Percentiles rank a stretch among this genome's conserved stretches.
phyloP scores from a whole-genome alignment of 225 moss, liverwort and hornwort genomes.

The Climacium dendroides region DNA sequence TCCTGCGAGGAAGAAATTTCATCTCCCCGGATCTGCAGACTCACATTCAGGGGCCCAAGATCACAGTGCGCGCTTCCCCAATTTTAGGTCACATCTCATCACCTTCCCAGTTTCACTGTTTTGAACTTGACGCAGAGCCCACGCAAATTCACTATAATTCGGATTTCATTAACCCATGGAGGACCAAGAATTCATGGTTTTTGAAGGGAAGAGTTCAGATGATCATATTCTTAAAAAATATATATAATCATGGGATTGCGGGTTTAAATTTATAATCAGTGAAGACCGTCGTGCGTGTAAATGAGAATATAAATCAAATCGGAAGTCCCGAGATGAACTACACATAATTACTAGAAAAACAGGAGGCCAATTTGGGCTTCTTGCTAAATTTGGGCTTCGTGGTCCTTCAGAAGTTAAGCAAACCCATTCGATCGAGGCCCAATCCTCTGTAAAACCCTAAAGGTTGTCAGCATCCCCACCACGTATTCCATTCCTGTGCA shows the following conservation, averaged over 20 bases:
- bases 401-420: neutral
- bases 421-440: too few species aligned
- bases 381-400: neutral
- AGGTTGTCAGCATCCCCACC: neutral
- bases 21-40: constrained; percentile 31
- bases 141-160: neutral
- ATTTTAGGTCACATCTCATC: constrained; percentile 13
- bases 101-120: neutral
- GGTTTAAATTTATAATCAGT: neutral
- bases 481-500: neutral
- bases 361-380: neutral
- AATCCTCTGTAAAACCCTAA: neutral
- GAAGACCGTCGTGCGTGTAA: neutral
- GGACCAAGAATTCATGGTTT: neutral
- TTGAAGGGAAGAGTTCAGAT: neutral
- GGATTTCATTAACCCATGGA: neutral
- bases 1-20: constrained; percentile 31
- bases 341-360: neutral
- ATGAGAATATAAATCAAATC: neutral
- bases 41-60: constrained; percentile 33
- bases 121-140: neutral
- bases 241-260: neutral
- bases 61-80: constrained; percentile 38
- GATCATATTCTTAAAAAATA: neutral
- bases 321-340: neutral